These are phyloP conservation scores for Erysimum pusillum DNA, from an alignment of 441 rosid genomes.

Conservation along the genomic window DNA sequence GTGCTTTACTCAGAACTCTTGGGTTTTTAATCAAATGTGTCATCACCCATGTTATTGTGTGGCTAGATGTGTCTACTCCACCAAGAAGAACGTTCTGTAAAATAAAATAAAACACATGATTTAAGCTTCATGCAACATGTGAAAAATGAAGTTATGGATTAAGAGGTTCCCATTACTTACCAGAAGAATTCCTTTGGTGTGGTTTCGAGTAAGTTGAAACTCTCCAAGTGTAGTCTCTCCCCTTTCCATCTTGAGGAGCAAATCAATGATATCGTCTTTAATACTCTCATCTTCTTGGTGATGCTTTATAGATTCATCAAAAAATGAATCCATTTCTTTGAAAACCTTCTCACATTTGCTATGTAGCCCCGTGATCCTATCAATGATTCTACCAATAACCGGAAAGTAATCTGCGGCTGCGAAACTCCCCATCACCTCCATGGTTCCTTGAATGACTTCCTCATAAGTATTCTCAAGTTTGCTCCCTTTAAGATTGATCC, in stretches of 20 bases:
- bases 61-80: slow-evolving; percentile 29
- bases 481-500: slow-evolving; percentile 11
- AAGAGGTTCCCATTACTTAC: slow-evolving; percentile 14
- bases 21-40: slow-evolving; percentile 14
- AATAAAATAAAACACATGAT: too few relatives aligned
- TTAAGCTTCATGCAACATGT: neutral
- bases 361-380: slow-evolving; percentile 20
- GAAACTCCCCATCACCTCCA: slow-evolving; percentile 33
- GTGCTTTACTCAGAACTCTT: neutral
- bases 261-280: slow-evolving; percentile 23
- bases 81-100: slow-evolving; percentile 21
- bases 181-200: slow-evolving; percentile 40
- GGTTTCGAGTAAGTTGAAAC: slow-evolving; percentile 22
- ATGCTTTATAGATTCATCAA: slow-evolving; percentile 12
- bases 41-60: neutral
- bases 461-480: slow-evolving; percentile 19
- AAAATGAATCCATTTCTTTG: slow-evolving; percentile 14
- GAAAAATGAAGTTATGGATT: neutral
- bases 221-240: slow-evolving; percentile 16
- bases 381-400: slow-evolving; percentile 16
- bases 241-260: slow-evolving; percentile 31
- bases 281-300: slow-evolving; percentile 12
- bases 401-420: slow-evolving; percentile 31
- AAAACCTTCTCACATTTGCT: slow-evolving; percentile 21
- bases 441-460: slow-evolving; percentile 6